Percentiles rank a stretch among this genome's conserved stretches.
Evolutionary conservation across 2,329 filamentous ascomycete genomes (phyloP).

Genomic region (Aspergillus persii): DNA sequence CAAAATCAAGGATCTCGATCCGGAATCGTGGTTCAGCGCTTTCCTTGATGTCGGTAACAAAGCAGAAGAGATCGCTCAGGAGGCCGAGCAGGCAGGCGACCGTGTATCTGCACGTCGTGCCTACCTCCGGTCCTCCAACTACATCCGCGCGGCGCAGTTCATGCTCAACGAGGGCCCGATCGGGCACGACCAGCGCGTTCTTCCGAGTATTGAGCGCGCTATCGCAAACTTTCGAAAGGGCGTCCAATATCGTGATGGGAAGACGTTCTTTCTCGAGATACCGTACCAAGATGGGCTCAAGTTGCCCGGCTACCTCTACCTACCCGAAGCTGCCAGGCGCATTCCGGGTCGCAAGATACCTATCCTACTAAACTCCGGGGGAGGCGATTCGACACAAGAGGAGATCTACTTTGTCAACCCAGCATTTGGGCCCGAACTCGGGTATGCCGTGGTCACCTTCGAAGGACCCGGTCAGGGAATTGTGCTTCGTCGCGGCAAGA

Average conservation of each 20-base stretch:
- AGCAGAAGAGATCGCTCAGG: slow-evolving; percentile 35
- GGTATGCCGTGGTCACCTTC: slow-evolving; percentile 47
- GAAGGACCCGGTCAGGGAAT: slow-evolving; percentile 50
- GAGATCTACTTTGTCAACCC: slow-evolving; percentile 40
- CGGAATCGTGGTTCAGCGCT: slow-evolving; percentile 40
- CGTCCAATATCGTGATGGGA: slow-evolving; percentile 28
- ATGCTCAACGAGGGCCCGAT: slow-evolving; percentile 23
- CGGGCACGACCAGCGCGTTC: slow-evolving; percentile 26
- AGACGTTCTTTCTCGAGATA: slow-evolving; percentile 34
- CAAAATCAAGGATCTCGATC: slow-evolving; percentile 39
- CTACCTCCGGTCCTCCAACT: slow-evolving; percentile 45
- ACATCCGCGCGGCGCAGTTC: slow-evolving; percentile 38
- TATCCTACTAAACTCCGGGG: slow-evolving; percentile 36
- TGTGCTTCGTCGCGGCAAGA: slow-evolving; percentile 26
- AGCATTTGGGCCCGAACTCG: slow-evolving; percentile 25
- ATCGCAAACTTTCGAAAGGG: slow-evolving; percentile 27
- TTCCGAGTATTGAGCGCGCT: slow-evolving; percentile 24
- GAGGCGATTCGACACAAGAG: slow-evolving; percentile 41
- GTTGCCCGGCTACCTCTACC: slow-evolving; percentile 37
- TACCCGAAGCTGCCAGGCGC: slow-evolving; percentile 26
- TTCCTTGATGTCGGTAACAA: slow-evolving; percentile 33
- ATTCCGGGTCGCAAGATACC: slow-evolving; percentile 30
- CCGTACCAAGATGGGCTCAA: slow-evolving; percentile 38
- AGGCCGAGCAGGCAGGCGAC: slow-evolving; percentile 32
- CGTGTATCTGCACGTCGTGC: slow-evolving; percentile 31